These are phyloP conservation scores for Suillus cothurnatus DNA, from an alignment of 768 basidiomycete species.

Conservation along the genomic window DNA sequence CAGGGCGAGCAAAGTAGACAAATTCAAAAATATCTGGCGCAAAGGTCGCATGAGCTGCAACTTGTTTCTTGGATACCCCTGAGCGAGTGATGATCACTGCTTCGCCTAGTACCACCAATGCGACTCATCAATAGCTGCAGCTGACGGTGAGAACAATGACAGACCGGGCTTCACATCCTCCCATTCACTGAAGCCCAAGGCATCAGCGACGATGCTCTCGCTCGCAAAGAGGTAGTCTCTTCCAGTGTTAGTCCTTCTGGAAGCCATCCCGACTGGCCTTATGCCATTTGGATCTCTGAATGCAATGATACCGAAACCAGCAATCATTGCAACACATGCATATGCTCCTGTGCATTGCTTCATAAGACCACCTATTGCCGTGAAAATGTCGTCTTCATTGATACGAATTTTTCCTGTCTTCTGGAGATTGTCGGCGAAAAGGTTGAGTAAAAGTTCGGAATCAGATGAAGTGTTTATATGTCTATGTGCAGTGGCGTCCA, in stretches of 20 bases:
- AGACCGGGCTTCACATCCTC: constrained; percentile 88
- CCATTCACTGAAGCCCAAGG: constrained; percentile 89
- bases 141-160: constrained; percentile 17
- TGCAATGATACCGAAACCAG: constrained; percentile 96
- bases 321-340: constrained; percentile 98
- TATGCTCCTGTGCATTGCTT: constrained; percentile 89
- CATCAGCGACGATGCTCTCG: constrained; percentile 97
- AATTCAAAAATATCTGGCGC: constrained; percentile 99
- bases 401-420: constrained; percentile 99
- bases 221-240: constrained; percentile 90
- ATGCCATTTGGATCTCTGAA: constrained; percentile 99
- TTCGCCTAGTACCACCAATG: constrained; percentile 59
- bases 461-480: constrained; percentile 99
- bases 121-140: constrained; percentile 10
- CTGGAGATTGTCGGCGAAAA: constrained; percentile 96
- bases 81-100: constrained; percentile 92
- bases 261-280: constrained; percentile 86
- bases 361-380: constrained; percentile 89
- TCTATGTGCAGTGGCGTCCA: constrained; percentile 95
- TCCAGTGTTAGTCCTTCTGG: constrained; percentile 58
- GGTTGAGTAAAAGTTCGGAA: constrained; percentile 95
- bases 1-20: constrained; percentile 97
- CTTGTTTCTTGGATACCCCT: constrained; percentile 72
- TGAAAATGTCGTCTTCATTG: constrained; percentile 99
- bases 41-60: constrained; percentile 72